A percentile compares a stretch with the other conserved stretches of the same genome.
Conservation (phyloP, 768 basidiomycete genomes). For the Xerocomellus chrysenteron region DNA sequence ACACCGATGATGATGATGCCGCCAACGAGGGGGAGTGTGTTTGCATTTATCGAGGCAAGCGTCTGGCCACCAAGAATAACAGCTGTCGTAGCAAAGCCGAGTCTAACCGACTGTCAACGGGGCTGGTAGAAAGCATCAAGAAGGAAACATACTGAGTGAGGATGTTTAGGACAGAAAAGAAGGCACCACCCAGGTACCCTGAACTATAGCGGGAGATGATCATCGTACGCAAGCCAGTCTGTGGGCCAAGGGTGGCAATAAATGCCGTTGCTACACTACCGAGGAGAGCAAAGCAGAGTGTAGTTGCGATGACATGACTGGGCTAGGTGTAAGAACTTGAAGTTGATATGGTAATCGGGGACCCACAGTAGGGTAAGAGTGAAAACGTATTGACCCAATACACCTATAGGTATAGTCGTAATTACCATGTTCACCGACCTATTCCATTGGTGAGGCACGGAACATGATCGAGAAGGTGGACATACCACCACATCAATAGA, state of each 20-base stretch:
- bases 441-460: neutral
- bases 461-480: neutral
- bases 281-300: constrained; percentile 45
- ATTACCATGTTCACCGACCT: constrained; percentile 51
- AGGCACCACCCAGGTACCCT: constrained; percentile 48
- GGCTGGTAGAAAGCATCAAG: neutral
- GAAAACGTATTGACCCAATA: constrained; percentile 48
- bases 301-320: constrained; percentile 46
- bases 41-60: constrained; percentile 44
- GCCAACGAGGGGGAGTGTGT: constrained; percentile 44
- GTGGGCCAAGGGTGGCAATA: constrained; percentile 53
- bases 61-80: constrained; percentile 57
- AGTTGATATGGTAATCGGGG: neutral
- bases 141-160: constrained; percentile 40
- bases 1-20: constrained; percentile 49
- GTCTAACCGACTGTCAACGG: constrained; percentile 20
- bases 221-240: constrained; percentile 56
- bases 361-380: constrained; percentile 47
- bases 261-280: constrained; percentile 45
- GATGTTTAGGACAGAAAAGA: constrained; percentile 55
- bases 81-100: constrained; percentile 47
- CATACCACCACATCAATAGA: constrained; percentile 47
- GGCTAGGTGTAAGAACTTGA: neutral
- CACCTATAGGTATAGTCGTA: constrained; percentile 50
- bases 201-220: constrained; percentile 48